Evolutionary conservation across 2,329 filamentous ascomycete genomes (phyloP).

Genomic region (Aquanectria penicillioides): DNA sequence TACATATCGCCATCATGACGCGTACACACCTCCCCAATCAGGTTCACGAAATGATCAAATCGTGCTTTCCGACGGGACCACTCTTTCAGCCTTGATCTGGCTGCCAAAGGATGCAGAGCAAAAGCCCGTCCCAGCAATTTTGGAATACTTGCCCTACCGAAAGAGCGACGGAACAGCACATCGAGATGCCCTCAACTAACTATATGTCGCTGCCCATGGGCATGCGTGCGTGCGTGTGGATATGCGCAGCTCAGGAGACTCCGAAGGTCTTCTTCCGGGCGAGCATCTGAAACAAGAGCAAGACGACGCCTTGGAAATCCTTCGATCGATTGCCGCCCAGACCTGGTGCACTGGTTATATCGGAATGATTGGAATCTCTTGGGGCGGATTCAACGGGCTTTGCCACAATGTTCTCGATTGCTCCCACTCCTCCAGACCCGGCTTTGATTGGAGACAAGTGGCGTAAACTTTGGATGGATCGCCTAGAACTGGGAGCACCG

Average conservation of each 20-base stretch:
- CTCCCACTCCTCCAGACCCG: conserved; percentile 4
- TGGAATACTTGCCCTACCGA: conserved; percentile 13
- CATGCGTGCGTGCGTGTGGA: conserved; percentile 13
- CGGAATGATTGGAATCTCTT: conserved; percentile 18
- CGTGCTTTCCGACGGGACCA: not conserved
- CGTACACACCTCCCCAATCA: conserved; percentile 1
- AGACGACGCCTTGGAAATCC: conserved; percentile 13
- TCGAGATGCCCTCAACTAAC: conserved; percentile 10
- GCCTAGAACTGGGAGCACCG: not conserved
- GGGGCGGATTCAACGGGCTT: conserved; percentile 16
- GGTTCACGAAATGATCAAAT: conserved; percentile 1
- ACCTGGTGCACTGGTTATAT: conserved; percentile 13
- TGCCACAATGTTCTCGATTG: conserved; percentile 13
- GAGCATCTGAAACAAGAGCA: conserved; percentile 13
- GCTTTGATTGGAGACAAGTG: conserved; percentile 12
- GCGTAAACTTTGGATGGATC: conserved; percentile 8
- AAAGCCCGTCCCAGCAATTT: conserved; percentile 4
- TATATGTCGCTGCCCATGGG: conserved; percentile 5
- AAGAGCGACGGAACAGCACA: conserved; percentile 6
- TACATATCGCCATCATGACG: not conserved
- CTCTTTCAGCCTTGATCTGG: conserved; percentile 12
- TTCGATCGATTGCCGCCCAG: conserved; percentile 6
- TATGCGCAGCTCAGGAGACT: conserved; percentile 13
- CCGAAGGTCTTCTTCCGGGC: conserved; percentile 8
- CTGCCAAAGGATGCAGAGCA: conserved; percentile 1